These are phyloP conservation scores for Dipteronia sinensis DNA, from an alignment of 345 rosid genomes.

Conservation along the genomic window DNA sequence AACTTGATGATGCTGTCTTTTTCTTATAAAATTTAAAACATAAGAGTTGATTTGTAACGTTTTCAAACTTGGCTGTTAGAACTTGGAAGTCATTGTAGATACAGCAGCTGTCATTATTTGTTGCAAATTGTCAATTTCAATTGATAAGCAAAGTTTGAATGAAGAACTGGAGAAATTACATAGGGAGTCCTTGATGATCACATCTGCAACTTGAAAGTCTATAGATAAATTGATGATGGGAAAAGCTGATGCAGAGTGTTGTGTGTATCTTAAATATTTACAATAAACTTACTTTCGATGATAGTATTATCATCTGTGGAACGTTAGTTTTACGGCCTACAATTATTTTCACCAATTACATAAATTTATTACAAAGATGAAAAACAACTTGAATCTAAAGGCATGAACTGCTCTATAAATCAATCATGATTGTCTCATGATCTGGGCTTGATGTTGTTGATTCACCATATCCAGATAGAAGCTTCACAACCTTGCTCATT, in stretches of 20 bases:
- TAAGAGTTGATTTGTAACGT: neutral
- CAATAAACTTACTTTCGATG: too few relatives aligned
- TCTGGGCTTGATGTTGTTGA: conserved; percentile 6
- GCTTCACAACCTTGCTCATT: too few relatives aligned
- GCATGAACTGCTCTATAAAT: neutral
- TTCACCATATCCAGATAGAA: conserved; percentile 1
- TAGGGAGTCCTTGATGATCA: neutral
- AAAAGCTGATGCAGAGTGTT: too few relatives aligned
- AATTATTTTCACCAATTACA: neutral
- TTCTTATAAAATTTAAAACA: neutral
- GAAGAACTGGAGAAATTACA: neutral
- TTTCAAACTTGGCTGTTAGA: conserved; percentile 4
- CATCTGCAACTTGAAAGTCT: too few relatives aligned
- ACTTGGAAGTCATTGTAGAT: neutral
- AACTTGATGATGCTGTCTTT: neutral
- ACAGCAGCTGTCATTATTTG: neutral
- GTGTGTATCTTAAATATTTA: too few relatives aligned
- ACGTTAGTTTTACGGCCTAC: neutral
- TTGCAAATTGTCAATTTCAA: too few relatives aligned
- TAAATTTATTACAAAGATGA: neutral
- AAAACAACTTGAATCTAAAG: neutral
- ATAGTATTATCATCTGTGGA: neutral
- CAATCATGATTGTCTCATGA: neutral
- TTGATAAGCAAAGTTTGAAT: neutral
- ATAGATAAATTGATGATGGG: too few relatives aligned